phyloP scores from a whole-genome alignment of 2,329 filamentous ascomycete genomes.

The Colletotrichum sp. region DNA sequence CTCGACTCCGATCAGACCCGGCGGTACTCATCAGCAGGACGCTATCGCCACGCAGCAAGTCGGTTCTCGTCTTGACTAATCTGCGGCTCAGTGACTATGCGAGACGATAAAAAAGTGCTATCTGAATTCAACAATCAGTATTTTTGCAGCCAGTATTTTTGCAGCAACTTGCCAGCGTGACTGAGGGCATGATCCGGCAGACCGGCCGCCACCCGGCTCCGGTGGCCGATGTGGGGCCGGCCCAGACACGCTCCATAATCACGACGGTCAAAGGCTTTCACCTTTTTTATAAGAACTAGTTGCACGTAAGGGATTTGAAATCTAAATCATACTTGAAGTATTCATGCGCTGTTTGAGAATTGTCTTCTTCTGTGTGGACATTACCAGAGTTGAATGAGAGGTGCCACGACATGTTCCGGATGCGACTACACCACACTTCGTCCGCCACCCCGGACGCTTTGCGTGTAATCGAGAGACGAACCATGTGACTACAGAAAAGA shows the following conservation, averaged over 20 bases:
- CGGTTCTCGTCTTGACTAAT: accelerated
- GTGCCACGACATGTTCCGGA: not conserved
- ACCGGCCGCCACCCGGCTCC: not conserved
- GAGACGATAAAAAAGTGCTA: accelerated
- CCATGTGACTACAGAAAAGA: not conserved
- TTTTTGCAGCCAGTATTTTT: accelerated
- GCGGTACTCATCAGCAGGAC: not conserved
- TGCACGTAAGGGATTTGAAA: too few relatives aligned
- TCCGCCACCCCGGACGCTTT: accelerated
- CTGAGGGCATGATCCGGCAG: not conserved
- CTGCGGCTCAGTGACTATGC: accelerated
- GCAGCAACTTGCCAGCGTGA: not conserved
- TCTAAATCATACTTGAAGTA: too few relatives aligned
- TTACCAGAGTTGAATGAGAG: not conserved
- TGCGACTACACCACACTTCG: not conserved
- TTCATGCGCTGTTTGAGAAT: not conserved
- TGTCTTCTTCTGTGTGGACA: not conserved
- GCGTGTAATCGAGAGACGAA: not conserved
- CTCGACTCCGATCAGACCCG: not conserved
- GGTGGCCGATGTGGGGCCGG: not conserved
- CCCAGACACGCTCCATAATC: not conserved
- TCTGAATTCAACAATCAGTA: accelerated
- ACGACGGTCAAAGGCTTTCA: not conserved
- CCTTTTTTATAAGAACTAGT: not conserved
- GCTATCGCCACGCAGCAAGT: accelerated